Conservation (phyloP, 257 asterid genomes). For the Leptodermis oblonga region DNA sequence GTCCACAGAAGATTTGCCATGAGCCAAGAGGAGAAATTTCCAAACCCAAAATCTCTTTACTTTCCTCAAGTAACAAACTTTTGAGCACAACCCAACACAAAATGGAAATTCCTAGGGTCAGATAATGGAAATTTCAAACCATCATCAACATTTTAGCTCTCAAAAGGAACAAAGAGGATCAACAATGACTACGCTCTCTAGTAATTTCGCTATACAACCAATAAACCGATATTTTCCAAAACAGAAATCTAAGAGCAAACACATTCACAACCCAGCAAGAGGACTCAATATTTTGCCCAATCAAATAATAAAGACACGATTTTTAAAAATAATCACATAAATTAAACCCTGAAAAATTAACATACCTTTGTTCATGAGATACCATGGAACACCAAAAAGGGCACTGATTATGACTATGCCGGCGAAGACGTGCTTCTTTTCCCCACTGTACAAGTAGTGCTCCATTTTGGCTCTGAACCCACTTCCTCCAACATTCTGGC, state of each 20-base stretch:
- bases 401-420: slow-evolving; percentile 72
- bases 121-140: not conserved
- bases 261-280: not conserved
- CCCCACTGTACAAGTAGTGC: slow-evolving; percentile 68
- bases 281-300: not conserved
- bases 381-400: slow-evolving; percentile 82
- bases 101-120: not conserved
- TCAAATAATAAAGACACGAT: not conserved
- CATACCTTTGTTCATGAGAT: slow-evolving; percentile 73
- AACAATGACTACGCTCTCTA: not conserved
- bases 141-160: not conserved
- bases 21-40: not conserved
- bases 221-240: not conserved
- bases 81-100: not conserved
- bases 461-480: slow-evolving; percentile 72
- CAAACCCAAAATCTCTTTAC: not conserved
- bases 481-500: slow-evolving; percentile 31
- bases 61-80: not conserved
- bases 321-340: not conserved
- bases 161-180: not conserved
- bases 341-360: not conserved
- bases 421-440: slow-evolving; percentile 73
- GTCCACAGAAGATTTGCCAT: not conserved
- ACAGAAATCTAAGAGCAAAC: not conserved
- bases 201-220: not conserved